Evolutionary conservation across 2,329 filamentous ascomycete genomes (phyloP).

Genomic region (Pseudogymnoascus sp.): DNA sequence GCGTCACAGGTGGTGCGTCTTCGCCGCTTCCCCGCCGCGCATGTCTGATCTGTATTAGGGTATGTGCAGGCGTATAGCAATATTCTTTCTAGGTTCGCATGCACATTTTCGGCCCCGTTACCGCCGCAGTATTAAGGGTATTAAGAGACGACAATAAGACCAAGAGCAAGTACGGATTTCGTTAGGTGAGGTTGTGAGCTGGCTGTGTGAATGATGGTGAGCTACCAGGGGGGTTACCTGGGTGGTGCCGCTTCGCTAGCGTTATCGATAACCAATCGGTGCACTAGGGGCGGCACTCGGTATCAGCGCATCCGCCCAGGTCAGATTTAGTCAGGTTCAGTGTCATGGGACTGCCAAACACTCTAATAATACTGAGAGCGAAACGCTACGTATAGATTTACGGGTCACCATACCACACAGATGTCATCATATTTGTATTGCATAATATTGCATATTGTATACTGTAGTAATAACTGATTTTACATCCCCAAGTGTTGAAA

Average conservation of each 20-base stretch:
- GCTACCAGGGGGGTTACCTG: constrained; percentile 5
- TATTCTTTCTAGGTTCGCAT: neutral
- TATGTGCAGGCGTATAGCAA: neutral
- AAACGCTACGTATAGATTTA: neutral
- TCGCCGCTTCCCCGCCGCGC: constrained; percentile 2
- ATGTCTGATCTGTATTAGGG: constrained; percentile 3
- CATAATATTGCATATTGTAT: neutral
- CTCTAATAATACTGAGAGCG: neutral
- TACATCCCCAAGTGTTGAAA: constrained; percentile 6
- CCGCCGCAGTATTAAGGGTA: neutral
- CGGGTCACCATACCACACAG: neutral
- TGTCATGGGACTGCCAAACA: neutral
- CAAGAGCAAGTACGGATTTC: neutral
- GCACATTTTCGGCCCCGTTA: neutral
- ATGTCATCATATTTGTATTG: neutral
- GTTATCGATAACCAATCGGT: constrained; percentile 9
- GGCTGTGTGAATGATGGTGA: constrained; percentile 2
- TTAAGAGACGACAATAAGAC: neutral
- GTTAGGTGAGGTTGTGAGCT: constrained; percentile 7
- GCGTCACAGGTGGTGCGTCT: constrained; percentile 4
- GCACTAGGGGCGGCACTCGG: constrained; percentile 1
- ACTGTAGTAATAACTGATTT: neutral
- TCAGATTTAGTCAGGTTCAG: constrained; percentile 1
- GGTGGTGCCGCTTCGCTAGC: constrained; percentile 5
- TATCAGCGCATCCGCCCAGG: constrained; percentile 1